Percentiles rank a stretch among this genome's conserved stretches.
Evolutionary conservation across 2,329 filamentous ascomycete species (phyloP).

Genomic region (Pestalotiopsis sp.): DNA sequence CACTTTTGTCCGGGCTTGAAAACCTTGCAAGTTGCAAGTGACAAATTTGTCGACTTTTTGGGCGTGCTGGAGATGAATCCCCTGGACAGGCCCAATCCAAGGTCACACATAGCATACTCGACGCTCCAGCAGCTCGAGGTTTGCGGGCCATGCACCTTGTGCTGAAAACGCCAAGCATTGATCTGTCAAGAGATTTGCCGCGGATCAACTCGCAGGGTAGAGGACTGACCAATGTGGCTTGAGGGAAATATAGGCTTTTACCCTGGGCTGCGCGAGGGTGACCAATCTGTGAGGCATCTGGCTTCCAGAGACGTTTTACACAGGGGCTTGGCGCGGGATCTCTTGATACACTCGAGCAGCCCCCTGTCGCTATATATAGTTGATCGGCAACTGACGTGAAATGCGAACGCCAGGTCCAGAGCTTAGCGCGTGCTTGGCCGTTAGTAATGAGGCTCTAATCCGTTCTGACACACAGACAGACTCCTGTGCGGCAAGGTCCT

Average conservation of each 20-base stretch:
- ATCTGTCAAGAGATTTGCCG: neutral
- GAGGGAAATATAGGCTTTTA: neutral
- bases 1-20: neutral
- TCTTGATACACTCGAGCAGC: neutral
- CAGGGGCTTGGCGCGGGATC: neutral
- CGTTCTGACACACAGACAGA: neutral
- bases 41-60: neutral
- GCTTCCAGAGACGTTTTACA: neutral
- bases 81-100: neutral
- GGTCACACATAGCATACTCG: neutral
- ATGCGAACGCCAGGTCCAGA: neutral
- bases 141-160: neutral
- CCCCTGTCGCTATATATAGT: slow-evolving; percentile 8
- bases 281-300: neutral
- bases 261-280: neutral
- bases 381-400: neutral
- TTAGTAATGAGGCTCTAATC: slow-evolving; percentile 4
- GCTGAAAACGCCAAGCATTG: slow-evolving; percentile 1
- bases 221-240: neutral
- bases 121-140: neutral
- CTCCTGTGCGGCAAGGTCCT: neutral
- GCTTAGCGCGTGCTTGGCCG: slow-evolving; percentile 2
- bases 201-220: neutral
- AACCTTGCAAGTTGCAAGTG: neutral
- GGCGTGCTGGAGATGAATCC: neutral